Conservation (phyloP, 345 rosid species). For the Schrenkiella parvula region DNA sequence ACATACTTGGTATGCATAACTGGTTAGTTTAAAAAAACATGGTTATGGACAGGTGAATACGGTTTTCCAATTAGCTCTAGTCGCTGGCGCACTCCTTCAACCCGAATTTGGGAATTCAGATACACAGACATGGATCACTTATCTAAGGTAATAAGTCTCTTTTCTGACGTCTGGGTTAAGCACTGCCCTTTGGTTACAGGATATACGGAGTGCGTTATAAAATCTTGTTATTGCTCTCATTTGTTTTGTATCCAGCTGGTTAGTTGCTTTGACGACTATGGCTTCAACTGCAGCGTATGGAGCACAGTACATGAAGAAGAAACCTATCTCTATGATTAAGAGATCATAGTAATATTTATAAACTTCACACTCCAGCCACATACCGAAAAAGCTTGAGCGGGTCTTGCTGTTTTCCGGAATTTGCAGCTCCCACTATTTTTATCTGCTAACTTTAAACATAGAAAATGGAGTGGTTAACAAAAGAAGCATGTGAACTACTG, state of each 20-base stretch:
- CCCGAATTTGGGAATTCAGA: constrained; percentile 74
- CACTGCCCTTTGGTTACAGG: neutral
- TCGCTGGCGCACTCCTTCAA: constrained; percentile 87
- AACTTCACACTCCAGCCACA: neutral
- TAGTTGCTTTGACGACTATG: constrained; percentile 76
- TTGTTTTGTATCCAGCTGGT: constrained; percentile 50
- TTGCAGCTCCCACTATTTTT: neutral
- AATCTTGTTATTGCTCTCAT: neutral
- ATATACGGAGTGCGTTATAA: neutral
- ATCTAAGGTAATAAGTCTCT: constrained; percentile 54
- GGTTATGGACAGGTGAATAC: constrained; percentile 70
- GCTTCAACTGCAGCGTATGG: constrained; percentile 84
- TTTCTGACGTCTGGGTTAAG: neutral
- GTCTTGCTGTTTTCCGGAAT: neutral
- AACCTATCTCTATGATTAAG: constrained; percentile 38
- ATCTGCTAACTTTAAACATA: neutral
- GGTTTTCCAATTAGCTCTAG: constrained; percentile 79
- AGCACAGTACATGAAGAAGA: constrained; percentile 53
- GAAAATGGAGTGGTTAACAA: neutral
- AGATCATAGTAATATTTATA: constrained; percentile 28
- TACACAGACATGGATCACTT: constrained; percentile 62
- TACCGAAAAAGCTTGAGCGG: neutral
- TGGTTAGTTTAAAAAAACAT: neutral
- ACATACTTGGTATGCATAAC: neutral
- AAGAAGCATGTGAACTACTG: neutral